Evolutionary conservation across 2,329 filamentous ascomycete genomes (phyloP), one percentile per base, ranked within the genome.

Genomic region (Colletotrichum abscissum): DNA sequence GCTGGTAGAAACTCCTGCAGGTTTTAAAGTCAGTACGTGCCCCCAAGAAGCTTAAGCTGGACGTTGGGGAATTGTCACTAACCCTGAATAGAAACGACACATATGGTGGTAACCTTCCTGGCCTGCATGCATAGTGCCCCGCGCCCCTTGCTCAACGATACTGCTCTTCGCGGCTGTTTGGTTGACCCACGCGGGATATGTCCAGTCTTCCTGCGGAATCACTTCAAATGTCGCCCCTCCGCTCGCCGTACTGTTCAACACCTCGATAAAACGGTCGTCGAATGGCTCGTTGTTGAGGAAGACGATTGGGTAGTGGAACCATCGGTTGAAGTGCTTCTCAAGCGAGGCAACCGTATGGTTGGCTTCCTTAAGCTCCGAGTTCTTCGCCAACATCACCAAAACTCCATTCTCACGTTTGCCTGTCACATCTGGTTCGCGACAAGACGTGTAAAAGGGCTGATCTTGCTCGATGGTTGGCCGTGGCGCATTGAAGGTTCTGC

Each of bases 201-300:
- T 80, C 42, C 42, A 49, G 19, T 49, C 42, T 22, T 49, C 42
- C 42, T 22, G 42, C 19, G 42, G 42, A n/a, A 49, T 49, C 42
- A 49, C 42, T 49, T 49, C 42, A 49, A 49, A 49, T 22, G 42
- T 49, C 19, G 42, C 42, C 19, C 42, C 42, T 22, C 42, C 42
- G 42, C 42, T 49, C 19, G 42, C 42, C 3, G 42, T 49, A 49
- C 85, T 75, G 72, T 82, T 83, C 71, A 86, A 77, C 49, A 79
- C 78, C 16, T 77, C 73, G 56, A 85, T 78, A 72, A 87, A 87
- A 60, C 78, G 79, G 14, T 79, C 72, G 60, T 82, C 79, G 81
- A 83, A 87, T 8, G 80, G 78, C 74, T 86, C 79, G 78, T 87
- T 82, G 77, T 87, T 87, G 67, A 87, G 79, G 74, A 87, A 87